Percentiles rank a stretch among this genome's conserved stretches.
phyloP scores from a whole-genome alignment of 805 yeast species.

The Tetrapisispora phaffii region DNA sequence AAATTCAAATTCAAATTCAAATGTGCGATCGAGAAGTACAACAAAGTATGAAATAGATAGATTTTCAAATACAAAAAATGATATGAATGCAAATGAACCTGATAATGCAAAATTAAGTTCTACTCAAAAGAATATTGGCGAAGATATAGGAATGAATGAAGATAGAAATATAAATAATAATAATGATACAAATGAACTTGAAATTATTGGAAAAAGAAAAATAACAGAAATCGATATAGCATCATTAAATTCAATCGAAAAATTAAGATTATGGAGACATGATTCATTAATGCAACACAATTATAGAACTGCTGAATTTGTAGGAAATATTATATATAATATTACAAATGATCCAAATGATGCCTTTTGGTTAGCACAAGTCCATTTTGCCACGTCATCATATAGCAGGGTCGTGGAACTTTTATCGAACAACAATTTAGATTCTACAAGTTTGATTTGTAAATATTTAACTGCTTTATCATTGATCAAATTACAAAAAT shows the following conservation, averaged over 20 bases:
- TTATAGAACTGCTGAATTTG: conserved; percentile 76
- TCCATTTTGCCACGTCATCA: conserved; percentile 64
- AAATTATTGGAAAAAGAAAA: no score
- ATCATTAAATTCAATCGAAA: conserved; percentile 62
- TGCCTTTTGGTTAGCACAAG: conserved; percentile 95
- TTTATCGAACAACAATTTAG: conserved; percentile 47
- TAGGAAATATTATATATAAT: conserved; percentile 83
- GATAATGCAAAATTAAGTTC: background rate
- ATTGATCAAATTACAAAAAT: conserved; percentile 56
- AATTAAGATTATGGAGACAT: conserved; percentile 82
- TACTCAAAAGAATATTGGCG: background rate
- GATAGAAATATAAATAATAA: background rate
- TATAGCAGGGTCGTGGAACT: conserved; percentile 71
- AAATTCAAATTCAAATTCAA: background rate
- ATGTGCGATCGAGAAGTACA: background rate
- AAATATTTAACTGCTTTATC: conserved; percentile 73
- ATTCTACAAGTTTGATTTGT: conserved; percentile 55
- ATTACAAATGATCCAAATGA: conserved; percentile 83
- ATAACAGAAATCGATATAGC: conserved; percentile 15
- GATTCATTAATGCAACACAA: conserved; percentile 91
- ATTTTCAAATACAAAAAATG: background rate
- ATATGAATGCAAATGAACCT: background rate
- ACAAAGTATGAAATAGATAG: background rate
- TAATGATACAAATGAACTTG: background rate
- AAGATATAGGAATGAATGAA: background rate